Evolutionary conservation across 805 yeast species (phyloP).

Genomic region (Yarrowia osloensis): DNA sequence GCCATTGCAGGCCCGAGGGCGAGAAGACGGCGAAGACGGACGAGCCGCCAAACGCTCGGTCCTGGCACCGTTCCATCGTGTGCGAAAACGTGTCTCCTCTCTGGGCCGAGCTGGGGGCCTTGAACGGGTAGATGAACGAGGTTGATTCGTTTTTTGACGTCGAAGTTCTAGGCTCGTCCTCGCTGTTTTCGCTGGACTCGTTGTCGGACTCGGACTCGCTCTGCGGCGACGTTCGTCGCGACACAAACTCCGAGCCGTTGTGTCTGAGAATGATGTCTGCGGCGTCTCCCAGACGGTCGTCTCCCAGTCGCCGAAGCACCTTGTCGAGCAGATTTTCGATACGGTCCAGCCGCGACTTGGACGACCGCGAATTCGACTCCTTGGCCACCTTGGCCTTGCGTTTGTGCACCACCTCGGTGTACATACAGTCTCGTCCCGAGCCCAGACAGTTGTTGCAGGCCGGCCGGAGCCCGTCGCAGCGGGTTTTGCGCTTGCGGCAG

Average conservation of each 20-base stretch:
- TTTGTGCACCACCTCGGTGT: constrained; percentile 34
- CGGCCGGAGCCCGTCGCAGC: constrained; percentile 66
- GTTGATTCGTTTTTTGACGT: constrained; percentile 11
- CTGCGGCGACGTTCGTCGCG: background rate
- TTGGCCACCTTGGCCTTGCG: constrained; percentile 30
- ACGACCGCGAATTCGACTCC: constrained; percentile 7
- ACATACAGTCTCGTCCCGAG: constrained; percentile 72
- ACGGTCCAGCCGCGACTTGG: constrained; percentile 34
- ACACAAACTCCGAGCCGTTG: constrained; percentile 15
- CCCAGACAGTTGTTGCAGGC: constrained; percentile 73
- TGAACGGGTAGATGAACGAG: constrained; percentile 19
- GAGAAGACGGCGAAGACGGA: constrained; percentile 46
- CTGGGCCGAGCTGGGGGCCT: background rate
- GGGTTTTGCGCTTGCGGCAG: constrained; percentile 69
- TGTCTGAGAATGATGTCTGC: constrained; percentile 12
- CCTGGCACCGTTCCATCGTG: constrained; percentile 20
- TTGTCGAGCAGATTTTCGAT: constrained; percentile 36
- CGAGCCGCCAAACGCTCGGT: background rate
- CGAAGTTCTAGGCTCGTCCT: background rate
- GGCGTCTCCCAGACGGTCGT: constrained; percentile 10
- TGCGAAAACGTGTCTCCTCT: constrained; percentile 12
- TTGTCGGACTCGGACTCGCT: constrained; percentile 1
- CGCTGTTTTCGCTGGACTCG: background rate
- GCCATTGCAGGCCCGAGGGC: constrained; percentile 46
- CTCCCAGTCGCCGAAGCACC: constrained; percentile 22